These are phyloP conservation scores for Debaryomyces castellii DNA, from an alignment of 805 yeast genomes.

Conservation along the genomic window DNA sequence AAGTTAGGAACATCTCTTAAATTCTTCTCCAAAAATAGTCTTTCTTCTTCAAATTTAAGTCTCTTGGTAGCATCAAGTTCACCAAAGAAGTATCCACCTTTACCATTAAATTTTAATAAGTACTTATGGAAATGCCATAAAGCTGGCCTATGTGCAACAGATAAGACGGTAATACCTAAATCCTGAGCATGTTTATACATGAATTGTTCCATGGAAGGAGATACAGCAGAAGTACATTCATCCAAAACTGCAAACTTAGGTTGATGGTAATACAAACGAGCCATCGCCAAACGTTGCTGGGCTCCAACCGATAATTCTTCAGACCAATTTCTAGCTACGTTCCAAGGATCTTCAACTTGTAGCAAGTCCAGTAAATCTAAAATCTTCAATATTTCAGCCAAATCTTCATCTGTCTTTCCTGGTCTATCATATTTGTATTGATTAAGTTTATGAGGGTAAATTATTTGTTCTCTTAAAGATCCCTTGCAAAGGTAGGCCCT, in stretches of 20 bases:
- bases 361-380: slow-evolving; percentile 62
- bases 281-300: slow-evolving; percentile 92
- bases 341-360: slow-evolving; percentile 49
- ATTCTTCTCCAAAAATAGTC: slow-evolving; percentile 64
- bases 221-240: slow-evolving; percentile 93
- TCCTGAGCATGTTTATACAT: slow-evolving; percentile 83
- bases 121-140: slow-evolving; percentile 89
- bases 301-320: slow-evolving; percentile 89
- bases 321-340: slow-evolving; percentile 75
- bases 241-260: slow-evolving; percentile 94
- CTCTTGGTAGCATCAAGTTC: slow-evolving; percentile 73
- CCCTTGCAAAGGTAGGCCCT: slow-evolving; percentile 84
- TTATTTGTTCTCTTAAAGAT: slow-evolving; percentile 80
- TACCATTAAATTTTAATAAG: slow-evolving; percentile 83
- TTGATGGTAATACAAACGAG: slow-evolving; percentile 83
- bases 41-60: slow-evolving; percentile 73
- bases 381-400: slow-evolving; percentile 52
- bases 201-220: slow-evolving; percentile 85
- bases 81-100: slow-evolving; percentile 62
- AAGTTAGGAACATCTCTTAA: slow-evolving; percentile 70
- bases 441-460: slow-evolving; percentile 75
- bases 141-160: slow-evolving; percentile 91
- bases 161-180: slow-evolving; percentile 75
- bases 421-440: slow-evolving; percentile 43
- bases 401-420: slow-evolving; percentile 46